Percentiles rank a stretch among this genome's conserved stretches.
These are phyloP conservation scores for Phialophora verrucosa DNA, from an alignment of 2,329 filamentous ascomycete species.

Conservation along the genomic window DNA sequence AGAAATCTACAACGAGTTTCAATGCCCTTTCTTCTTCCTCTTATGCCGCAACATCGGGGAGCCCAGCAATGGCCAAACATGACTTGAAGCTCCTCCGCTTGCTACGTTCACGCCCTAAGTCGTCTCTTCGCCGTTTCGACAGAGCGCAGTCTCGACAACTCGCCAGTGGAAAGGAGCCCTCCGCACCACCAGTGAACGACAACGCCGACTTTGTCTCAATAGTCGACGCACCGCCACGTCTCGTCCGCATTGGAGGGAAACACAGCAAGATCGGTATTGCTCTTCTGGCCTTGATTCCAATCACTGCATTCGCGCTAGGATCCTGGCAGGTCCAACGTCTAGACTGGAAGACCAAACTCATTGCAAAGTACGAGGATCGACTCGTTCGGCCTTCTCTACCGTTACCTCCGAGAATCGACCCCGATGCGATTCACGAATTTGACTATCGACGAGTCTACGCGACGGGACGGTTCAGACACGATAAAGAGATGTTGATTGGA, in stretches of 20 bases:
- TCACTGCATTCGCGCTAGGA: slow-evolving; percentile 87
- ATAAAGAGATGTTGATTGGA: slow-evolving; percentile 94
- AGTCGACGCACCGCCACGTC: slow-evolving; percentile 80
- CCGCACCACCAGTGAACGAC: slow-evolving; percentile 57
- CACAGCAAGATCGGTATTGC: slow-evolving; percentile 55
- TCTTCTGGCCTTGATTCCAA: slow-evolving; percentile 74
- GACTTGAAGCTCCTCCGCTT: slow-evolving; percentile 25
- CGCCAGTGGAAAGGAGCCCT: slow-evolving; percentile 18
- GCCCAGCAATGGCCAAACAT: slow-evolving; percentile 26
- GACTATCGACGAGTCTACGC: slow-evolving; percentile 86
- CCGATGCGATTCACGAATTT: slow-evolving; percentile 81
- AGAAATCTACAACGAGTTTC: background rate
- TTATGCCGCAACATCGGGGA: background rate
- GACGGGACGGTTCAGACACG: slow-evolving; percentile 76
- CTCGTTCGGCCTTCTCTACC: slow-evolving; percentile 84
- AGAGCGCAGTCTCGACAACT: slow-evolving; percentile 14
- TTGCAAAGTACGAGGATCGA: slow-evolving; percentile 90
- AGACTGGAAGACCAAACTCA: slow-evolving; percentile 89
- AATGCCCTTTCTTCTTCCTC: background rate
- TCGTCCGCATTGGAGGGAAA: slow-evolving; percentile 74
- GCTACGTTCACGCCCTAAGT: slow-evolving; percentile 6
- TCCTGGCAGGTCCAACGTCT: slow-evolving; percentile 96
- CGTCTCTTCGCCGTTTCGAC: slow-evolving; percentile 5
- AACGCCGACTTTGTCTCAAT: slow-evolving; percentile 82
- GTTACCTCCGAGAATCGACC: slow-evolving; percentile 81